A percentile compares a stretch with the other conserved stretches of the same genome.
Evolutionary conservation across 139 green algal genomes (phyloP).

Genomic region (Tetradesmus obliquus): DNA sequence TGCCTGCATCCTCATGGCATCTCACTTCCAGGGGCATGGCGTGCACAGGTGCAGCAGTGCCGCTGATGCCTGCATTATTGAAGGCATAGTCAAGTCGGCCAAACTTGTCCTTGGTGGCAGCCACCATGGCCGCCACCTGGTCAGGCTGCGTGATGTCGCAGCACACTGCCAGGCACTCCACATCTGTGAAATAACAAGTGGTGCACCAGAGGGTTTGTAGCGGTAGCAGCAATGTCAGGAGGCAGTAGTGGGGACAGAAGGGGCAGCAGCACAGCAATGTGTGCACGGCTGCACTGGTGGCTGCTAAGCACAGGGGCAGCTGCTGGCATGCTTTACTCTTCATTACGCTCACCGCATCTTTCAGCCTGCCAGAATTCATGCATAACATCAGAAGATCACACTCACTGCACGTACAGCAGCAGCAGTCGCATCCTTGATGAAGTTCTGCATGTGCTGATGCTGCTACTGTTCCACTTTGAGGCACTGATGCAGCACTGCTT

Average conservation of each 20-base stretch:
- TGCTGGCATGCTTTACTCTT: too few relatives aligned
- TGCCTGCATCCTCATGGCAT: background rate
- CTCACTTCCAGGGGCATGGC: constrained; percentile 15
- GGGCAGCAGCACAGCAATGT: background rate
- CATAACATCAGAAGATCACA: too few relatives aligned
- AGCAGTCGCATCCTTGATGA: too few relatives aligned
- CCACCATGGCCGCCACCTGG: background rate
- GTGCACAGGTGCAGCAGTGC: background rate
- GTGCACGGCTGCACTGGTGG: background rate
- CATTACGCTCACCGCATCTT: too few relatives aligned
- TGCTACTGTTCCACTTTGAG: too few relatives aligned
- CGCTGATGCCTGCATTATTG: constrained; percentile 45
- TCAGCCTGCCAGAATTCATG: too few relatives aligned
- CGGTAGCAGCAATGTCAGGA: background rate
- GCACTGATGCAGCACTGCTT: background rate
- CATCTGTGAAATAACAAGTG: background rate
- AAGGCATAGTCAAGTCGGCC: constrained; percentile 36
- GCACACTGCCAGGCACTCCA: background rate
- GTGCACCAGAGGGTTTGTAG: background rate
- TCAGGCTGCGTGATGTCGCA: constrained; percentile 18
- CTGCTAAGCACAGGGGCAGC: too few relatives aligned
- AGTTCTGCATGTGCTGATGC: too few relatives aligned
- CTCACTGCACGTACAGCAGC: too few relatives aligned
- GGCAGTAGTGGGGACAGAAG: background rate
- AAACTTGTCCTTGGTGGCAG: background rate